Evolutionary conservation across 768 basidiomycete species (phyloP).

Genomic region (Phanerodontia chrysosporium): DNA sequence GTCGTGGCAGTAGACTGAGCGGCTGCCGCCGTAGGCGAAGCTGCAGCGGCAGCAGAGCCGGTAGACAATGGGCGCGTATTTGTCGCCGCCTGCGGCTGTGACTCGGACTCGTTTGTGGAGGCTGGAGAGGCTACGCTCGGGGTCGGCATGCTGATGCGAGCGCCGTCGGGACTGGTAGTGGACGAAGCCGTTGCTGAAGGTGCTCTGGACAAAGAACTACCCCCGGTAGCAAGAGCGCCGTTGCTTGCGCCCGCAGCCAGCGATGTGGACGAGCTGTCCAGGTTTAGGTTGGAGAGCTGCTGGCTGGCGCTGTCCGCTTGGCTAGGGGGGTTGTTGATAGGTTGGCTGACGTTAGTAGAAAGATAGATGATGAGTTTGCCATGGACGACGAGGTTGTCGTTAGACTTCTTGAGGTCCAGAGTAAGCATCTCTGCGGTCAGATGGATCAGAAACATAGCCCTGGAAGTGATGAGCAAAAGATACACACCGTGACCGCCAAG

Average conservation of each 20-base stretch:
- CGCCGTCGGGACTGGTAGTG: slow-evolving; percentile 27
- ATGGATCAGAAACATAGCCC: background rate
- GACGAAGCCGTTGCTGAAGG: slow-evolving; percentile 47
- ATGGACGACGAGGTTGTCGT: slow-evolving; percentile 95
- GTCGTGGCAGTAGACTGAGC: slow-evolving; percentile 15
- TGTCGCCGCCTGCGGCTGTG: slow-evolving; percentile 11
- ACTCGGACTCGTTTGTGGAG: slow-evolving; percentile 15
- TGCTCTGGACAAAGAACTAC: slow-evolving; percentile 52
- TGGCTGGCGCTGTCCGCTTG: slow-evolving; percentile 56
- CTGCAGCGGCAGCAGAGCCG: slow-evolving; percentile 20
- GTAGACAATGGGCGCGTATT: slow-evolving; percentile 35
- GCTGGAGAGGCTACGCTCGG: slow-evolving; percentile 25
- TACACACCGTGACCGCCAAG: slow-evolving; percentile 86
- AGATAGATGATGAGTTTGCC: slow-evolving; percentile 97
- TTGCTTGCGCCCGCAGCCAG: slow-evolving; percentile 47
- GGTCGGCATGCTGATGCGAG: slow-evolving; percentile 39
- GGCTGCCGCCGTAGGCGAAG: slow-evolving; percentile 17
- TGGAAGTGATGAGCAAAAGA: background rate
- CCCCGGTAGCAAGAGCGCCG: slow-evolving; percentile 23
- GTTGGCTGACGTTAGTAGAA: slow-evolving; percentile 83
- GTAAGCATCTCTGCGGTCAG: slow-evolving; percentile 83
- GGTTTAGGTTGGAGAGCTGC: slow-evolving; percentile 56
- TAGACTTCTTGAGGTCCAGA: slow-evolving; percentile 96
- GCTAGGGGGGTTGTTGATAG: slow-evolving; percentile 81
- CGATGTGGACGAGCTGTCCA: slow-evolving; percentile 56